These are phyloP conservation scores for Bidens hawaiensis DNA, from an alignment of 140 eudicot species.

Conservation along the genomic window DNA sequence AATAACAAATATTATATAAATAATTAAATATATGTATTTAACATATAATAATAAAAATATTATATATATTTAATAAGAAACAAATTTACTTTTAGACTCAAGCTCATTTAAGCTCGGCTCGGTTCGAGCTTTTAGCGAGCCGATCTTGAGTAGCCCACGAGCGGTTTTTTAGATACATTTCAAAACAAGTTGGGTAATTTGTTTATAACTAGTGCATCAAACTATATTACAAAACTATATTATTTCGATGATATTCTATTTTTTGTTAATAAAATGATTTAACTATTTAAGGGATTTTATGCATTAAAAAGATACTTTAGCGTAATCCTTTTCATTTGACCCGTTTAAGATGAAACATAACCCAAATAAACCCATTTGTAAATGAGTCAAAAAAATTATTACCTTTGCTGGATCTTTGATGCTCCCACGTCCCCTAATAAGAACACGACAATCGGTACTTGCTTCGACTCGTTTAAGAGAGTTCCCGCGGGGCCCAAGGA, in stretches of 20 bases:
- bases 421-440: slow-evolving; percentile 98
- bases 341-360: background rate
- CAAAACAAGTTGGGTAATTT: background rate
- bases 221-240: background rate
- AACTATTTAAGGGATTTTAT: background rate
- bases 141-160: too few relatives aligned
- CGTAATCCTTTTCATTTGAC: background rate
- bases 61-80: too few relatives aligned
- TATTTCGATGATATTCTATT: background rate
- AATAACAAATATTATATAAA: too few relatives aligned
- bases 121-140: too few relatives aligned
- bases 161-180: background rate
- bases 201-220: background rate
- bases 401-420: slow-evolving; percentile 98
- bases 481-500: slow-evolving; percentile 97
- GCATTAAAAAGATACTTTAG: background rate
- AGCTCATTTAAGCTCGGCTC: too few relatives aligned
- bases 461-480: slow-evolving; percentile 98
- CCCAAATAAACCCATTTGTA: slow-evolving; percentile 2
- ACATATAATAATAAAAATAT: too few relatives aligned
- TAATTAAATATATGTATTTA: too few relatives aligned
- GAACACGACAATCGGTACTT: slow-evolving; percentile 92
- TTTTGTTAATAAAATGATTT: background rate
- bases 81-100: too few relatives aligned
- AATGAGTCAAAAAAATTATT: background rate